A percentile compares a stretch with the other conserved stretches of the same genome.
These are phyloP conservation scores for Apiospora rasikravindrae DNA, from an alignment of 2,329 filamentous ascomycete species.

Conservation along the genomic window DNA sequence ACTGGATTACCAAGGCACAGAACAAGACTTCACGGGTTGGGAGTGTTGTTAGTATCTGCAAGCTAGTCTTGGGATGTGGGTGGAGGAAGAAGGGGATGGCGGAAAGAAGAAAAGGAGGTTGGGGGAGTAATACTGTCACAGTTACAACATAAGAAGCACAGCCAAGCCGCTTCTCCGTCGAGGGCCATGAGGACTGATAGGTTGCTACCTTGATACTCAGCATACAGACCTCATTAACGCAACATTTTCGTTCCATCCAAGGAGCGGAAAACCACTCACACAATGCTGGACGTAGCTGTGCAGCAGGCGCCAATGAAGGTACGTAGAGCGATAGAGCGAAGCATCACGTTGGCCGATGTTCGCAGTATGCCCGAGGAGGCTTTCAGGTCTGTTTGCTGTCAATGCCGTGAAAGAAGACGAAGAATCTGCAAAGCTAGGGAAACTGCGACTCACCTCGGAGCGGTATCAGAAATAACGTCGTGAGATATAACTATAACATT, in stretches of 20 bases:
- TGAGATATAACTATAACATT: slow-evolving; percentile 57
- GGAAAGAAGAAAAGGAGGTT: neutral
- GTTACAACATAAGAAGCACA: slow-evolving; percentile 70
- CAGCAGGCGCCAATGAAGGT: slow-evolving; percentile 64
- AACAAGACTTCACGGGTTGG: slow-evolving; percentile 55
- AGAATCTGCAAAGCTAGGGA: neutral
- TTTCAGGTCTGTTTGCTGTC: slow-evolving; percentile 51
- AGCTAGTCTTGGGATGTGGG: neutral
- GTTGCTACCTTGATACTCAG: slow-evolving; percentile 50
- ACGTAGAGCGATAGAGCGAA: slow-evolving; percentile 59
- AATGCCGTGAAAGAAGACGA: neutral
- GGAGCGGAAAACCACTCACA: slow-evolving; percentile 44
- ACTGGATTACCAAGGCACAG: slow-evolving; percentile 65
- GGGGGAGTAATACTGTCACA: slow-evolving; percentile 56
- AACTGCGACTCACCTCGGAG: slow-evolving; percentile 52
- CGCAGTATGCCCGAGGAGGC: slow-evolving; percentile 55
- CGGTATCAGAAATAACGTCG: slow-evolving; percentile 66
- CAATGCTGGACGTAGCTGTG: slow-evolving; percentile 62
- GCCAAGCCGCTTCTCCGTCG: slow-evolving; percentile 67
- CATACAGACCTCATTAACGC: neutral
- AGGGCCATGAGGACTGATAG: slow-evolving; percentile 63
- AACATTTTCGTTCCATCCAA: neutral
- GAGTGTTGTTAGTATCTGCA: neutral
- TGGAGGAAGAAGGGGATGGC: neutral
- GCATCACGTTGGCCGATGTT: slow-evolving; percentile 46